These are phyloP conservation scores for Sugiyamaella novakii DNA, from an alignment of 1,139 yeast species.

Conservation along the genomic window DNA sequence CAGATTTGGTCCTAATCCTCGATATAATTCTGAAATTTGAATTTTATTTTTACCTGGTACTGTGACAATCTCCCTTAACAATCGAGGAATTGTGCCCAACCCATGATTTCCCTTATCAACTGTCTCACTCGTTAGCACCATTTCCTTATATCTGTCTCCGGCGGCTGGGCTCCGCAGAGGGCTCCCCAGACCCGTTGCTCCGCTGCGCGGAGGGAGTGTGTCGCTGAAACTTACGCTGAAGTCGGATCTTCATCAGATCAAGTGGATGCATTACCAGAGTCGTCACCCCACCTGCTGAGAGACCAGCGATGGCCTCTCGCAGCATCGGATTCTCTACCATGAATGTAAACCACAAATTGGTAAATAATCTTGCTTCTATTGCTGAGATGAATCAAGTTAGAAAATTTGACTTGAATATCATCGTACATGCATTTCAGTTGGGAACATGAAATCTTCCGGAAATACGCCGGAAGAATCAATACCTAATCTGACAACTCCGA, in stretches of 20 bases:
- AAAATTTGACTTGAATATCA: background rate
- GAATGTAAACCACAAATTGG: background rate
- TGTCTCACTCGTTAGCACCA: too few relatives aligned
- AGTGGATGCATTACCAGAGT: conserved; percentile 86
- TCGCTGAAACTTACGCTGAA: conserved; percentile 59
- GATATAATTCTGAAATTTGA: conserved; percentile 47
- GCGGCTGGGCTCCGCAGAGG: too few relatives aligned
- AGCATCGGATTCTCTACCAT: conserved; percentile 19
- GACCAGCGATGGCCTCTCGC: conserved; percentile 68
- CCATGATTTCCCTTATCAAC: conserved; percentile 13
- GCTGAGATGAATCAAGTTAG: background rate
- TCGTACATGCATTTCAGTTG: conserved; percentile 8
- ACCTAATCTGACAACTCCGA: too few relatives aligned
- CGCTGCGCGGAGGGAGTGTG: too few relatives aligned
- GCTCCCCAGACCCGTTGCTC: too few relatives aligned
- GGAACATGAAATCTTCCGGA: conserved; percentile 4
- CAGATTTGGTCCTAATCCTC: conserved; percentile 81
- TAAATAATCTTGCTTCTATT: too few relatives aligned
- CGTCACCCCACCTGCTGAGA: conserved; percentile 79
- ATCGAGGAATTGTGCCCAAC: conserved; percentile 18
- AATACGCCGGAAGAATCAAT: background rate
- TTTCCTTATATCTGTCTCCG: too few relatives aligned
- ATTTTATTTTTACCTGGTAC: conserved; percentile 12
- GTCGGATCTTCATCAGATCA: conserved; percentile 77
- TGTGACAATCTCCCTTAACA: conserved; percentile 19